Percentiles rank a stretch among this genome's conserved stretches.
Conservation (phyloP, 108 stramenopile species). For the Skeletonema costatum region DNA sequence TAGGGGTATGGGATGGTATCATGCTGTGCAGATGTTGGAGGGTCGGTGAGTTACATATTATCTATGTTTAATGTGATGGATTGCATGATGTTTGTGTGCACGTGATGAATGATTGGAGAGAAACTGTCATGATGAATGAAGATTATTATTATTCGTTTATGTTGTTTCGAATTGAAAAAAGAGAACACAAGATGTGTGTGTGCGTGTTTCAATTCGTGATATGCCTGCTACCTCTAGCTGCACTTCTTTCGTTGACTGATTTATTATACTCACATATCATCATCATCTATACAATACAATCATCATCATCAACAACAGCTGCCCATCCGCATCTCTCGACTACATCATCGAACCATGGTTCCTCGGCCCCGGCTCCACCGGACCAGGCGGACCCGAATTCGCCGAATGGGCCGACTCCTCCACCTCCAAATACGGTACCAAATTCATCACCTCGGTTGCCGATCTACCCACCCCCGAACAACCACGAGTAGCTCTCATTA, state of each 20-base stretch:
- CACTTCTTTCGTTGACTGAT: neutral
- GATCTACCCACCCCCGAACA: slow-evolving; percentile 72
- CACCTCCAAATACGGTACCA: slow-evolving; percentile 61
- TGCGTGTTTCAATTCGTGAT: no score
- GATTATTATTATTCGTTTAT: neutral
- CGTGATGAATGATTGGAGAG: neutral
- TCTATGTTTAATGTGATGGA: neutral
- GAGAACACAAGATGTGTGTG: no score
- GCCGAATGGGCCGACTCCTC: slow-evolving; percentile 54
- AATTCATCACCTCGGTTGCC: slow-evolving; percentile 58
- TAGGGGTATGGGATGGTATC: slow-evolving; percentile 87
- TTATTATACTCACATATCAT: slow-evolving; percentile 4
- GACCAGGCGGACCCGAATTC: slow-evolving; percentile 81
- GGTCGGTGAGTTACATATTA: slow-evolving; percentile 65
- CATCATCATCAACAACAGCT: slow-evolving; percentile 46
- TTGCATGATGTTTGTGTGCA: neutral
- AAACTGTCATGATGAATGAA: neutral
- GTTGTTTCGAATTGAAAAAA: neutral
- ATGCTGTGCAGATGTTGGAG: slow-evolving; percentile 89
- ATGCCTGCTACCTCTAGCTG: neutral
- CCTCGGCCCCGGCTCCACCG: slow-evolving; percentile 73
- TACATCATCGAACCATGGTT: slow-evolving; percentile 90
- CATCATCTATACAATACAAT: neutral
- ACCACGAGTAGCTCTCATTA: slow-evolving; percentile 81
- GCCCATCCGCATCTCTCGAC: slow-evolving; percentile 79